Percentiles rank a stretch among this genome's conserved stretches.
Conservation (phyloP, 1,284 basidiomycete genomes). For the Singerocomus inundabilis region DNA sequence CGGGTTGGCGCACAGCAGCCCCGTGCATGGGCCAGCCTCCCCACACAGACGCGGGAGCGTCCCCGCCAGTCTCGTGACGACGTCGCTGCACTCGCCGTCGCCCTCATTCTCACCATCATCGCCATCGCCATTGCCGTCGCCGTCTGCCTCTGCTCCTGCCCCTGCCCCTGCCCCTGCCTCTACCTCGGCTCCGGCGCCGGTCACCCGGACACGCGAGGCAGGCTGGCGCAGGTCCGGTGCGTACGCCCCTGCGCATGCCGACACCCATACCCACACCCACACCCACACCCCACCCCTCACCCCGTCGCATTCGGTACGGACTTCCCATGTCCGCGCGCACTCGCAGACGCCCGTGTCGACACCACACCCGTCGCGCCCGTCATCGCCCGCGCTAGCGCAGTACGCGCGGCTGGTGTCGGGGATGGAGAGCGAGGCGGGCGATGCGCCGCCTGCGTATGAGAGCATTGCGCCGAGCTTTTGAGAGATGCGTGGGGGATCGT, state of each 20-base stretch:
- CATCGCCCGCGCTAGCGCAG: conserved; percentile 36
- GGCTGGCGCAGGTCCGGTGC: not conserved
- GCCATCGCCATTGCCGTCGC: no score
- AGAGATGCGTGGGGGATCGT: no score
- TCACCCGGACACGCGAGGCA: not conserved
- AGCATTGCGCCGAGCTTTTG: conserved; percentile 17
- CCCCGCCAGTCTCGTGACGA: no score
- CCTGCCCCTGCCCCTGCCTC: no score
- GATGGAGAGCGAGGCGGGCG: conserved; percentile 62
- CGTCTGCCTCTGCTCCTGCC: no score
- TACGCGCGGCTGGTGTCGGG: conserved; percentile 67
- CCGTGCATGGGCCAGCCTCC: no score
- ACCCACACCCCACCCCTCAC: not conserved
- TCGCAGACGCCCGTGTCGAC: conserved; percentile 5
- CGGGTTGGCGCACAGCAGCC: no score
- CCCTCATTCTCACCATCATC: no score
- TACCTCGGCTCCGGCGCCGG: no score
- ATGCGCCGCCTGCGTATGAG: conserved; percentile 64
- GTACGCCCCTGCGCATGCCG: not conserved
- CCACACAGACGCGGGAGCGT: no score
- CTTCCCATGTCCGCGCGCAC: not conserved
- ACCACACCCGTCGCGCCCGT: conserved; percentile 18
- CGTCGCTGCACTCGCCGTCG: no score
- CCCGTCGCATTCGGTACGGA: conserved; percentile 1
- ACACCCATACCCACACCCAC: no score